Evolutionary conservation across 192 early-diverging fungal species (phyloP).

Genomic region (Coemansia sp.): DNA sequence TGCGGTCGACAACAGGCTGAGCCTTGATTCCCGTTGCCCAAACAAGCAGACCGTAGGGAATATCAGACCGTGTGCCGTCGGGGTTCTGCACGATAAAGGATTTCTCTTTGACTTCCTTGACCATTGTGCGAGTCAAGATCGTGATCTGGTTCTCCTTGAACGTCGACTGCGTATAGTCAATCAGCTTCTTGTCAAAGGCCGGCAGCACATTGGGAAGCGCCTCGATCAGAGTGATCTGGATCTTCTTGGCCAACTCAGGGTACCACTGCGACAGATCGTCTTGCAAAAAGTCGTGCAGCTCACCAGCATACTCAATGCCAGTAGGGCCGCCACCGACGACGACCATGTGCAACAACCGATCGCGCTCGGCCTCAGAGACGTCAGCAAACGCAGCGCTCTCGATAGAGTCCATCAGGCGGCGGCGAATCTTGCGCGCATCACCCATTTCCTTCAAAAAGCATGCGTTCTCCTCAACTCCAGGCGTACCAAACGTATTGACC

Average conservation of each 20-base stretch:
- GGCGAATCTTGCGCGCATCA: constrained; percentile 81
- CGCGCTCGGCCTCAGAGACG: constrained; percentile 62
- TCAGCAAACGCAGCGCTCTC: constrained; percentile 73
- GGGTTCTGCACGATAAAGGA: constrained; percentile 61
- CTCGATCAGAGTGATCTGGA: constrained; percentile 74
- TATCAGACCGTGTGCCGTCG: constrained; percentile 42
- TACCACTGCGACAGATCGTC: constrained; percentile 78
- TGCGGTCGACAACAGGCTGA: constrained; percentile 59
- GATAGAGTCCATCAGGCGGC: constrained; percentile 77
- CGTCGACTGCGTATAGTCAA: constrained; percentile 70
- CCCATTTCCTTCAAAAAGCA: constrained; percentile 83
- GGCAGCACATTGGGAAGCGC: constrained; percentile 75
- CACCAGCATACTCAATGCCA: constrained; percentile 70
- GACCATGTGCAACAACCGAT: constrained; percentile 73
- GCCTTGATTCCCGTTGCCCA: constrained; percentile 79
- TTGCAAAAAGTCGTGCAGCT: constrained; percentile 80
- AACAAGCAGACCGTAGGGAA: constrained; percentile 71
- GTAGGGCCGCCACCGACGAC: constrained; percentile 90
- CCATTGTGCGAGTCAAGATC: constrained; percentile 69
- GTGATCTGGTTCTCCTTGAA: constrained; percentile 77
- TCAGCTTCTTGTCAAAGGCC: constrained; percentile 71
- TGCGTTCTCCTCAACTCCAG: constrained; percentile 81
- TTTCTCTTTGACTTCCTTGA: constrained; percentile 65
- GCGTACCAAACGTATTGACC: constrained; percentile 82
- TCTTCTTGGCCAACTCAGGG: constrained; percentile 65